A percentile compares a stretch with the other conserved stretches of the same genome.
Conservation (phyloP, 2,329 filamentous ascomycete species). For the Fusarium sp. region DNA sequence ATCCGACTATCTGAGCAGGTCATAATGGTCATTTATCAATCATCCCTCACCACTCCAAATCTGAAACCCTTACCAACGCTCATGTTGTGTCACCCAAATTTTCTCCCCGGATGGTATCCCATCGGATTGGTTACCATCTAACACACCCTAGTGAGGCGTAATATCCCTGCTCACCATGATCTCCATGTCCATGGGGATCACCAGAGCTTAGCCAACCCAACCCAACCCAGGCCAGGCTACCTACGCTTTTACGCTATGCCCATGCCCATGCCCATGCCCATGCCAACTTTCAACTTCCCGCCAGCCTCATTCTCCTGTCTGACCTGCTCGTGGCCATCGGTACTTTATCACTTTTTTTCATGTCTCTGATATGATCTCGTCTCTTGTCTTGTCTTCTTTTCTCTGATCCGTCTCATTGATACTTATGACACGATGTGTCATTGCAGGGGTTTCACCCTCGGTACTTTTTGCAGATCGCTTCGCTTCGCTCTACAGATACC, state of each 20-base stretch:
- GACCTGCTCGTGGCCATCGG: background rate
- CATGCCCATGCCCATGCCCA: background rate
- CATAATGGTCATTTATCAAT: background rate
- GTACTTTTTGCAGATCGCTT: background rate
- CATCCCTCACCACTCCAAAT: background rate
- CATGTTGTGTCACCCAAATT: slow-evolving; percentile 4
- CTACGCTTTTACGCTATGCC: background rate
- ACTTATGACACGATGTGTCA: background rate
- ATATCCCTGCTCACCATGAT: slow-evolving; percentile 21
- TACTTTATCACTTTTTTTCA: background rate
- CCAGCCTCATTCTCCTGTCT: slow-evolving; percentile 14
- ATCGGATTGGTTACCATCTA: slow-evolving; percentile 14
- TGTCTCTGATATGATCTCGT: slow-evolving; percentile 2
- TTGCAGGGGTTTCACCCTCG: background rate
- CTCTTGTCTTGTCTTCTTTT: background rate
- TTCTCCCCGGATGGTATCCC: slow-evolving; percentile 2
- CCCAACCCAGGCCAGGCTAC: background rate
- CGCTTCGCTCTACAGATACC: background rate
- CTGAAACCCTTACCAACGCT: slow-evolving; percentile 3
- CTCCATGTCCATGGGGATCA: background rate
- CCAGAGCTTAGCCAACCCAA: background rate
- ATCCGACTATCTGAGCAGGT: background rate
- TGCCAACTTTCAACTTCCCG: background rate
- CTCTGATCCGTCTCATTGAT: background rate
- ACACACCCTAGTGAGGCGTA: slow-evolving; percentile 13